Base-by-base conservation (phyloP, 1,284 basidiomycete species). In the Fomitopsis palustris region DNA sequence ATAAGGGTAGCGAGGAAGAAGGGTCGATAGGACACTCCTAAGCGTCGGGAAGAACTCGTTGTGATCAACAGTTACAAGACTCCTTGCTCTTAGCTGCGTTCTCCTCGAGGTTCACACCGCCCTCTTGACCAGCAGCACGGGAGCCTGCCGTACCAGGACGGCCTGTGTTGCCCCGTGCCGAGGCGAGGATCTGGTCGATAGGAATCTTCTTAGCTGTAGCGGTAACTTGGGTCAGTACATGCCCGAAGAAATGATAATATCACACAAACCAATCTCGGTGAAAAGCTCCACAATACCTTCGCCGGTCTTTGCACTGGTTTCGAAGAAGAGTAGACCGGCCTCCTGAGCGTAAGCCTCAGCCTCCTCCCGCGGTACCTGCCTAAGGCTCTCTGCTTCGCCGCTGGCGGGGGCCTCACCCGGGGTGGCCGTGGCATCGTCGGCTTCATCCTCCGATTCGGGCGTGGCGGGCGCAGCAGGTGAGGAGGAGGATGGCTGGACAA, bases 251-350 rank as follows among this genome's bases (percentile, higher is more conserved):
- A 47, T 56, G 27, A 57, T 58, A 55, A 54, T 45, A 56, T 60
- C 51, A 37, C 59, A 77, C 88, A 62, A 62, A 96, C 95, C 95
- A 70, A 98, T 97, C 77, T 99, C 97, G 8, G 96, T 99, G 73
- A 99, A 99, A 35, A 99, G 88, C 71, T 99, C 96, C 51, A 96
- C 90, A 56, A 99, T 87, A 51, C 96, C 96, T 68, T 96, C 92
- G 41, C 97, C 97, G 9, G 95, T 97, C 88, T 99, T 99, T 43
- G 96, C 96, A 70, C 90, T 93, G 21, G 96, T 98, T 80, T 99
- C 96, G 69, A 98, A 98, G 82, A 99, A 99, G 57, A 99, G 78
- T 57, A 99, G 74, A 1, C 93, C 92, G 35, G 90, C 87, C 75
- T 99, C 97, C 62, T 92, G 87, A 10, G 97, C 96, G 74, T 99